Base-by-base conservation (phyloP, 805 yeast genomes). In the Kazachstania taianensis region DNA sequence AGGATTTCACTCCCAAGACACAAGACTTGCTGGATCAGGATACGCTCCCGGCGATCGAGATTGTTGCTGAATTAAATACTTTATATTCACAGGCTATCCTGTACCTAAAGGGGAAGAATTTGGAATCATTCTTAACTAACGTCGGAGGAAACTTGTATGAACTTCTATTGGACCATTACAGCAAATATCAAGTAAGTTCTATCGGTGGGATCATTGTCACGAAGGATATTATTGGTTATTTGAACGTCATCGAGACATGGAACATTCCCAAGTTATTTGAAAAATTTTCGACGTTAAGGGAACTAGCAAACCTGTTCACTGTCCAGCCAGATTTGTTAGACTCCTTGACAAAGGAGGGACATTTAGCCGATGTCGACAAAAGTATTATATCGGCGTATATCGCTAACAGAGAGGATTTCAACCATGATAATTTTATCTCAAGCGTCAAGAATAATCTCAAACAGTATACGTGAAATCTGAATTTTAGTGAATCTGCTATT, bases 201-300 rank as follows among this genome's bases (percentile, higher is more conserved):
- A 73, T 77, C 5, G 97, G 96, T 36, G 95, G 94, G 20, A 67
- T 79, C 41, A 73, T 81, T 10, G 70, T 84, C 10, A 82, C 94
- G 0, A 81, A 79, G 48, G 96, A 87, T 58, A 75, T 82, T 6
- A 80, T 81, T 26, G 72, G 81, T 31, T 83, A 79, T 50, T 89
- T 84, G 54, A 66, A 72, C 12, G 66, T 72, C 10, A 68, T 81
- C 29, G 84, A 78, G 37, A 67, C 67, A 29, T 84, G 92, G 89
- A 62, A 66, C 6, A 65, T 81, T 12, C 67, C 69, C 2, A 75
- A 71, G 28, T 59, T 83, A 20, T 62, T 75, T 4, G 81, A 76
- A 23, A 69, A 70, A 39, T 79, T 82, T 60, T 75, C 74, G 34
- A 68, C 84, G 9, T 61, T 87, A 42, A 73, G 85, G 52, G 95